phyloP scores from a whole-genome alignment of 352 stramenopile genomes.

The Globisporangium echinulatum region DNA sequence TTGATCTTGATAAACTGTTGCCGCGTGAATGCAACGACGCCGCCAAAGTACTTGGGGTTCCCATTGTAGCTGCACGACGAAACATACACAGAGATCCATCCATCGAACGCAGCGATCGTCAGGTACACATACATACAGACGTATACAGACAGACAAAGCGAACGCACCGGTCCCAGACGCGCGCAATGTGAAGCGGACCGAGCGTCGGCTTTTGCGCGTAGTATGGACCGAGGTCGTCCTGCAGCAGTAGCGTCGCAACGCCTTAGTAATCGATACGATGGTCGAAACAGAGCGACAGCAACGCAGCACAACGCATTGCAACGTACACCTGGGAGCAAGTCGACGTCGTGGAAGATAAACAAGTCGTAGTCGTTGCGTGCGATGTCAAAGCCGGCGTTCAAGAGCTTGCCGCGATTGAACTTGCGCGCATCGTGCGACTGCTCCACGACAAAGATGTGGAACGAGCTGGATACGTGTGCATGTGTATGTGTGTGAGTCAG shows the following conservation, averaged over 20 bases:
- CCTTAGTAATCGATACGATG: not conserved
- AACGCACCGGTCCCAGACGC: conserved; percentile 82
- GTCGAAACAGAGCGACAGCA: not conserved
- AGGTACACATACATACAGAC: not conserved
- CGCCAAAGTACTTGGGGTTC: conserved; percentile 93
- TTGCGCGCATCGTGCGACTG: conserved; percentile 91
- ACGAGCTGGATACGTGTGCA: conserved; percentile 22
- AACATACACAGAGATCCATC: no score
- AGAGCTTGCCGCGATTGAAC: conserved; percentile 96
- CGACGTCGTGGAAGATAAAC: conserved; percentile 96
- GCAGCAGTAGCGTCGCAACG: not conserved
- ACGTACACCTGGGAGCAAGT: conserved; percentile 81
- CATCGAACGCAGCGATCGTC: no score
- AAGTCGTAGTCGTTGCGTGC: conserved; percentile 70
- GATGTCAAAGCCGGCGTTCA: conserved; percentile 95
- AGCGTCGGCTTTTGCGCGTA: conserved; percentile 65
- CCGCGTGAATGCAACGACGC: conserved; percentile 87
- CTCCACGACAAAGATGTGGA: conserved; percentile 94
- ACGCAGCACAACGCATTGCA: not conserved
- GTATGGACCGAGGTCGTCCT: conserved; percentile 65
- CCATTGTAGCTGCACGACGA: conserved; percentile 69
- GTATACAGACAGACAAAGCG: not conserved
- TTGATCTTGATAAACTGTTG: conserved; percentile 91
- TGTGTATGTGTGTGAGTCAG: not conserved
- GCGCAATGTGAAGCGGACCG: conserved; percentile 91